Conservation (phyloP, 345 rosid genomes). For the Stellera chamaejasme region DNA sequence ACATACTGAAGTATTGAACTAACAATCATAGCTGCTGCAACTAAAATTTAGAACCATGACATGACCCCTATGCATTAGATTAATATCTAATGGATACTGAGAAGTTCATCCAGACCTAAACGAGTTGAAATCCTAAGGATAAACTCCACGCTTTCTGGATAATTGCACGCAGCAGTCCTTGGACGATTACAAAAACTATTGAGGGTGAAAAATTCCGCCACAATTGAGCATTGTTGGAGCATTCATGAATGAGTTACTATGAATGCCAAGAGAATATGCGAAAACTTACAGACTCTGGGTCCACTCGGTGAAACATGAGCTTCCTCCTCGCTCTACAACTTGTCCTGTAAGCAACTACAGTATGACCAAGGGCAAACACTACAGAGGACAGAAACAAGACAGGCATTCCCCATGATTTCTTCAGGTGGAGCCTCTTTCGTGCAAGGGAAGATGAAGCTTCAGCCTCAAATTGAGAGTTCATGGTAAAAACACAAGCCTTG, state of each 20-base stretch:
- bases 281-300: constrained; percentile 78
- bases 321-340: constrained; percentile 88
- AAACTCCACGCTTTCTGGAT: no score
- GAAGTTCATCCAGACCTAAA: no score
- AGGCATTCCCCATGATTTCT: constrained; percentile 99
- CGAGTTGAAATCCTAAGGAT: no score
- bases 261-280: not conserved
- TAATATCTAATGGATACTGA: no score
- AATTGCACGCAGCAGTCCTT: no score
- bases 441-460: constrained; percentile 56
- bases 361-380: constrained; percentile 91
- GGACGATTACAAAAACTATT: no score
- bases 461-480: constrained; percentile 61
- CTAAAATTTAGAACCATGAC: no score
- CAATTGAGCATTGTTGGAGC: not conserved
- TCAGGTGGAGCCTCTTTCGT: constrained; percentile 67
- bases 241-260: not conserved
- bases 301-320: constrained; percentile 77
- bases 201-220: no score
- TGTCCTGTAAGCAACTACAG: constrained; percentile 85
- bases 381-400: constrained; percentile 88
- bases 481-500: constrained; percentile 77
- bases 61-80: no score
- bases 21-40: no score
- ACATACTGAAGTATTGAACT: no score